A percentile compares a stretch with the other conserved stretches of the same genome.
Evolutionary conservation across 1,284 basidiomycete genomes (phyloP).

Genomic region (Pholiota adiposa): DNA sequence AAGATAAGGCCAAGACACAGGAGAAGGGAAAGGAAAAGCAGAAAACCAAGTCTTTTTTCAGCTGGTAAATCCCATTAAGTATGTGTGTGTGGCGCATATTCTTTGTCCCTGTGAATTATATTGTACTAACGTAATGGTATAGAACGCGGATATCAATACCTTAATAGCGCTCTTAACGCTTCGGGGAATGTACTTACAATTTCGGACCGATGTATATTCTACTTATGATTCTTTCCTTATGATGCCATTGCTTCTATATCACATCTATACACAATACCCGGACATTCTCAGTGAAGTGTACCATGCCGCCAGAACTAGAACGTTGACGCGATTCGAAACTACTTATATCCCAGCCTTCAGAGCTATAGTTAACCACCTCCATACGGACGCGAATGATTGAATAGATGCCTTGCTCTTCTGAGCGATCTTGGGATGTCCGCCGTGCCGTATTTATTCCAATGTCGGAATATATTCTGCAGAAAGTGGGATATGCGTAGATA

Average conservation of each 20-base stretch:
- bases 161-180: neutral
- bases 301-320: neutral
- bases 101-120: neutral
- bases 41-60: constrained; percentile 24
- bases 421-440: neutral
- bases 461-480: neutral
- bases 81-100: neutral
- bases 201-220: neutral
- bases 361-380: neutral
- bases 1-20: constrained; percentile 13
- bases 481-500: neutral
- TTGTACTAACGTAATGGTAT: neutral
- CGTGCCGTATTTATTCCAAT: neutral
- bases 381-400: neutral
- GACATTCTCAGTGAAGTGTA: neutral
- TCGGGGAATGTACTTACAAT: neutral
- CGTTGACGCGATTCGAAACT: neutral
- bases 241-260: neutral
- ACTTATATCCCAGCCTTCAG: neutral
- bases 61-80: constrained; percentile 17
- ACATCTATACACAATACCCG: neutral
- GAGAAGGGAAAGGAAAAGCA: constrained; percentile 8
- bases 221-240: neutral
- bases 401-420: neutral
- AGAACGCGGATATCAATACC: neutral